A percentile compares a stretch with the other conserved stretches of the same genome.
These are phyloP conservation scores for Lentinula boryana DNA, from an alignment of 768 basidiomycete genomes.

Conservation along the genomic window DNA sequence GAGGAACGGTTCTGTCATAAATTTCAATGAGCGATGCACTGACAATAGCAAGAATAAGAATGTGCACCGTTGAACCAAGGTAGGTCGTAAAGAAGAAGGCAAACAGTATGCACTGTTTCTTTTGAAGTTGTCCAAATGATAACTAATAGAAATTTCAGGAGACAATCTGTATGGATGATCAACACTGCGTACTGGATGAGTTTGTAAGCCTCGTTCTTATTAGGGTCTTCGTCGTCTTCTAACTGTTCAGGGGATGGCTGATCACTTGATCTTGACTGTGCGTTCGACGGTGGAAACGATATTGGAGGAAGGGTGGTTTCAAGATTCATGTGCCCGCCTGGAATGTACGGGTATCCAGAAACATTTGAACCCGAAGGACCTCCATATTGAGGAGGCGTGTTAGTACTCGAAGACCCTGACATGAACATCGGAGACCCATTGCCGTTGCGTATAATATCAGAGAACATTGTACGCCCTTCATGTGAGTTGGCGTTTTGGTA, in stretches of 20 bases:
- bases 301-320: conserved; percentile 48
- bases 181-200: conserved; percentile 57
- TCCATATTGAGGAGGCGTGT: conserved; percentile 35
- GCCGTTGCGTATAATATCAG: conserved; percentile 51
- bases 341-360: conserved; percentile 47
- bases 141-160: conserved; percentile 35
- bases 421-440: conserved; percentile 60
- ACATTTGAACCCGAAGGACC: conserved; percentile 27
- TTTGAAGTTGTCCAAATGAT: conserved; percentile 88
- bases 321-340: conserved; percentile 51
- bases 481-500: conserved; percentile 37
- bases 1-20: conserved; percentile 64
- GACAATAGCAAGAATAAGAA: neutral
- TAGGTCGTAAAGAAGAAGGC: conserved; percentile 82
- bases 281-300: conserved; percentile 35
- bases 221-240: conserved; percentile 65
- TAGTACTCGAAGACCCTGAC: conserved; percentile 34
- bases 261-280: conserved; percentile 14
- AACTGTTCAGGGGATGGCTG: conserved; percentile 35
- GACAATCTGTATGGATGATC: conserved; percentile 1
- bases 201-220: conserved; percentile 74
- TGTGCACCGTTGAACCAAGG: conserved; percentile 72
- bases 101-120: conserved; percentile 83
- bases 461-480: conserved; percentile 46
- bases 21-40: conserved; percentile 6